Base-by-base conservation (phyloP, 495 filamentous ascomycete genomes). In the Aspergillus wentii region DNA sequence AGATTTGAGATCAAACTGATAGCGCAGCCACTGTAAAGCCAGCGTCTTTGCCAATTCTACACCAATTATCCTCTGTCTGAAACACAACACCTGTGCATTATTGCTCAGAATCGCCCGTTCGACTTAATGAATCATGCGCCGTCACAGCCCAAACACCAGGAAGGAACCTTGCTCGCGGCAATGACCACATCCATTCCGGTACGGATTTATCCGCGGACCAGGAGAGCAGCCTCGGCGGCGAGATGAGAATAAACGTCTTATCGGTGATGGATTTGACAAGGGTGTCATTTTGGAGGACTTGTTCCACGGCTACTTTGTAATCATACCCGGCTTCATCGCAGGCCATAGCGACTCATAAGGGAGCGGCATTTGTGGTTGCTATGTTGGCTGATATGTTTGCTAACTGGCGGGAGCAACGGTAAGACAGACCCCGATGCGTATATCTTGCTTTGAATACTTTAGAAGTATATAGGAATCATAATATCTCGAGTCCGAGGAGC, bases 151-250 rank as follows among this genome's bases (percentile, higher is more conserved):
- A 62, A 38, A 87, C 72, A 4, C 82, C 82, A n/a, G n/a, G n/a
- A n/a, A 31, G 75, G 79, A 44, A 86, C 79, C 56, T 86, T 86
- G 62, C 86, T 87, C 47, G 83, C 83, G 13, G 68, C 52, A 49
- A 87, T 87, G 33, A 81, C 81, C 1, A 87, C 83, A 1, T 82
- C 83, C 14, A 87, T 68, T 0, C 83, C 83, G 1, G 83, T 87
- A n/a, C n/a, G n/a, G n/a, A n/a, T n/a, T n/a, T n/a, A n/a, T 4
- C 83, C 82, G 60, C 83, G 86, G 62, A 87, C 82, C 32, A 85
- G 62, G 11, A 87, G 64, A 0, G 80, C 83, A 8, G 79, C 80
- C 25, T 66, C 66, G 11, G 79, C 78, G 31, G 82, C 82, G 46
- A 80, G 64, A 59, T 82, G 78, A 0, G 82, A 81, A 55, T 87